Evolutionary conservation across 2,329 filamentous ascomycete genomes (phyloP).

Genomic region (Alternaria infectoria): DNA sequence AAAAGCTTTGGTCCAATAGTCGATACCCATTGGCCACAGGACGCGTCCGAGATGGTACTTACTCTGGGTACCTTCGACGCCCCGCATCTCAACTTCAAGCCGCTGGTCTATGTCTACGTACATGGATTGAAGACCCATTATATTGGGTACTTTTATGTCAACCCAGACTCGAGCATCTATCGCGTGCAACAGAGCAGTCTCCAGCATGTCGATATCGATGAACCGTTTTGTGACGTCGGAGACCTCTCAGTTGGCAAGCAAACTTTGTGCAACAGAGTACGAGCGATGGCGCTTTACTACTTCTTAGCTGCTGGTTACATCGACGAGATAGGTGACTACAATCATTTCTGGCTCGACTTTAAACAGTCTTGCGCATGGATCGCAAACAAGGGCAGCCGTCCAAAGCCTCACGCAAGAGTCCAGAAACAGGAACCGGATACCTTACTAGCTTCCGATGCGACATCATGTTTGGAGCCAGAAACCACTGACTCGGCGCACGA

Average conservation of each 20-base stretch:
- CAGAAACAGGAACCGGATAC: not conserved
- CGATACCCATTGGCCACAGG: not conserved
- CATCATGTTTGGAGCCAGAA: not conserved
- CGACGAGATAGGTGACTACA: no score
- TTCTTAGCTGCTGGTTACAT: not conserved
- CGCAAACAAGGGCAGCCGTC: not conserved
- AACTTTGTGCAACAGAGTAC: not conserved
- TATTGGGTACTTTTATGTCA: not conserved
- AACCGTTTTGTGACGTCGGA: not conserved
- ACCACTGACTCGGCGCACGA: fast-evolving
- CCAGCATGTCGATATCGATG: not conserved
- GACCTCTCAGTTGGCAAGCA: not conserved
- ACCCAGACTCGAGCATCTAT: not conserved
- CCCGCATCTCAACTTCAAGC: fast-evolving
- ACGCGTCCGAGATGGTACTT: not conserved
- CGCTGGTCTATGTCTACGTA: not conserved
- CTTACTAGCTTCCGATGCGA: not conserved
- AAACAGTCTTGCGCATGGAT: not conserved
- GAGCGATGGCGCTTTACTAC: not conserved
- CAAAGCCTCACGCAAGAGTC: not conserved
- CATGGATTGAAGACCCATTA: not conserved
- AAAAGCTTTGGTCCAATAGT: not conserved
- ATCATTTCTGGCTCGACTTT: not conserved
- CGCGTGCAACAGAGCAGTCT: fast-evolving
- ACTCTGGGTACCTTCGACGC: not conserved